phyloP scores from a whole-genome alignment of 495 filamentous ascomycete species.

The Aspergillus ostianus region DNA sequence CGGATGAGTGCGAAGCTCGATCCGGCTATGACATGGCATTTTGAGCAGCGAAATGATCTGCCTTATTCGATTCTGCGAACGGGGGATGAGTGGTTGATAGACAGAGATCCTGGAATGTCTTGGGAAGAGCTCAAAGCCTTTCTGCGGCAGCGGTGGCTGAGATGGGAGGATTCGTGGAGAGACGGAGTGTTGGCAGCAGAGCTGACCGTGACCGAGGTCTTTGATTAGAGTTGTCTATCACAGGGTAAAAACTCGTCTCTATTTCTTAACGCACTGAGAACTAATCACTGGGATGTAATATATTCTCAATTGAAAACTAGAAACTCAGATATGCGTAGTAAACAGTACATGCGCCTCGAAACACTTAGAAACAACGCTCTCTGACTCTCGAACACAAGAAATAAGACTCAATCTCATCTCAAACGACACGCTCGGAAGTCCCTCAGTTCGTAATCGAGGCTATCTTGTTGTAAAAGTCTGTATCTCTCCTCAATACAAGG shows the following conservation, averaged over 20 bases:
- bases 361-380: too few species aligned
- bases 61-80: conserved; percentile 7
- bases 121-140: background rate
- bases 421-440: too few species aligned
- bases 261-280: too few species aligned
- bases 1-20: conserved; percentile 4
- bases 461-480: background rate
- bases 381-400: too few species aligned
- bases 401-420: too few species aligned
- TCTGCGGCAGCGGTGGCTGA: conserved; percentile 7
- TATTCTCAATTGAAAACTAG: too few species aligned
- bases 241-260: too few species aligned
- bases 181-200: background rate
- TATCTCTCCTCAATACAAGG: background rate
- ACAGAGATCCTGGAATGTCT: background rate
- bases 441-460: background rate
- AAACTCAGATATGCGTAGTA: too few species aligned
- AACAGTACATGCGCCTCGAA: too few species aligned
- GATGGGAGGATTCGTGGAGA: conserved; percentile 9
- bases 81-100: background rate
- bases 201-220: background rate
- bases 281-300: too few species aligned
- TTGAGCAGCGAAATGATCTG: conserved; percentile 10
- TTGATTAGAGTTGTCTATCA: background rate
- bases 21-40: conserved; percentile 14